phyloP scores from a whole-genome alignment of 2,329 filamentous ascomycete species.

The Lecanosticta acicola region DNA sequence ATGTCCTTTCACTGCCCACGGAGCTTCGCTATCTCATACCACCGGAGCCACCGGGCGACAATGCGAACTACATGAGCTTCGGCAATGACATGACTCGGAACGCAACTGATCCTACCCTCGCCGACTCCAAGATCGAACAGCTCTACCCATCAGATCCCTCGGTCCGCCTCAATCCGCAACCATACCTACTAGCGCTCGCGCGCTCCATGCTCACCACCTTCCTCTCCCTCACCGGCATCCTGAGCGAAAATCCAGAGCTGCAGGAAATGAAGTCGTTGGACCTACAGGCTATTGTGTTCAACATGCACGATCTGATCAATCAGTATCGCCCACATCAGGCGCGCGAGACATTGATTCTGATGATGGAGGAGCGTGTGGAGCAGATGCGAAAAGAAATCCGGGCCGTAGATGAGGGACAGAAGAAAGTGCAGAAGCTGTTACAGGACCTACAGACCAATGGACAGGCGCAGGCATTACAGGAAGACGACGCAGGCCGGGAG shows the following conservation, averaged over 20 bases:
- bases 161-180: conserved; percentile 42
- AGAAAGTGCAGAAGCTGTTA: conserved; percentile 68
- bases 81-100: conserved; percentile 58
- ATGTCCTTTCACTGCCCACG: conserved; percentile 52
- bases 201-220: conserved; percentile 87
- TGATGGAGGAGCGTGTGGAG: conserved; percentile 82
- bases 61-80: conserved; percentile 70
- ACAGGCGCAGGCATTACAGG: conserved; percentile 4
- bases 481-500: conserved; percentile 6
- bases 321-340: conserved; percentile 92
- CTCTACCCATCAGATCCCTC: conserved; percentile 52
- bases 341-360: conserved; percentile 74
- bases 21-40: conserved; percentile 76
- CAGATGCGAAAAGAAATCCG: conserved; percentile 67
- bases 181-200: conserved; percentile 63
- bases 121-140: conserved; percentile 65
- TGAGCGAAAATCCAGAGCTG: conserved; percentile 59
- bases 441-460: conserved; percentile 49
- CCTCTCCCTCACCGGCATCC: conserved; percentile 70
- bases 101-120: conserved; percentile 60
- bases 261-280: conserved; percentile 69
- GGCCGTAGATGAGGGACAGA: conserved; percentile 59
- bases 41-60: conserved; percentile 61
- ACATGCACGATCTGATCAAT: conserved; percentile 89
- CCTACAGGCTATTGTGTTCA: conserved; percentile 75